Conservation (phyloP, 2,329 filamentous ascomycete genomes). For the Ilyonectria mors-panacis region DNA sequence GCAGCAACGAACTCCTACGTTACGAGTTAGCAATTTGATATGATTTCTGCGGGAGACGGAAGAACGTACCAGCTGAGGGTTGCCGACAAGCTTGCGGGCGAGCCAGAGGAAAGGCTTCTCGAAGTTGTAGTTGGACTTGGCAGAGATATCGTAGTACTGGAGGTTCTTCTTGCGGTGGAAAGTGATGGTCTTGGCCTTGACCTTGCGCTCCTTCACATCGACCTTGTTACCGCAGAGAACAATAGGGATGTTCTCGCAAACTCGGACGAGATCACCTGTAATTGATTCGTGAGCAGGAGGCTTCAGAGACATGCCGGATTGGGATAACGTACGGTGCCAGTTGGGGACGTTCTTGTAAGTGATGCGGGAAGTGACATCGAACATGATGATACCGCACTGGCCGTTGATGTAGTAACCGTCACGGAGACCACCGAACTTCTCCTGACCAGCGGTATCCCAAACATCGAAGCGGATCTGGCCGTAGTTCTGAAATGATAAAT, state of each 20-base stretch:
- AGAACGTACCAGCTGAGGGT: conserved; percentile 66
- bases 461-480: conserved; percentile 98
- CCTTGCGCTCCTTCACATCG: conserved; percentile 99
- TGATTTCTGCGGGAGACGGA: background rate
- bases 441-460: conserved; percentile 98
- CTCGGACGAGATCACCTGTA: conserved; percentile 94
- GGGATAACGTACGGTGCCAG: conserved; percentile 91
- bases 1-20: conserved; percentile 94
- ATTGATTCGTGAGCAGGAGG: conserved; percentile 36
- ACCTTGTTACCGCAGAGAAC: conserved; percentile 99
- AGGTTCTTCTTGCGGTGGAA: conserved; percentile 99
- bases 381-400: conserved; percentile 99
- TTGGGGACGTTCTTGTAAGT: conserved; percentile 99
- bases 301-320: background rate
- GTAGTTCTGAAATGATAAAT: conserved; percentile 77
- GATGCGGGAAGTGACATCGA: conserved; percentile 98
- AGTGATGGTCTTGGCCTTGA: conserved; percentile 99
- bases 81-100: conserved; percentile 97
- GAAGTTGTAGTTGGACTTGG: conserved; percentile 99
- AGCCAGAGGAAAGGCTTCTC: conserved; percentile 99
- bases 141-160: conserved; percentile 99
- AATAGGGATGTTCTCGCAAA: conserved; percentile 99
- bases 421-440: conserved; percentile 99
- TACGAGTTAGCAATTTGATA: conserved; percentile 45
- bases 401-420: conserved; percentile 99